phyloP scores from a whole-genome alignment of 345 rosid genomes.

The Populus deltoides region DNA sequence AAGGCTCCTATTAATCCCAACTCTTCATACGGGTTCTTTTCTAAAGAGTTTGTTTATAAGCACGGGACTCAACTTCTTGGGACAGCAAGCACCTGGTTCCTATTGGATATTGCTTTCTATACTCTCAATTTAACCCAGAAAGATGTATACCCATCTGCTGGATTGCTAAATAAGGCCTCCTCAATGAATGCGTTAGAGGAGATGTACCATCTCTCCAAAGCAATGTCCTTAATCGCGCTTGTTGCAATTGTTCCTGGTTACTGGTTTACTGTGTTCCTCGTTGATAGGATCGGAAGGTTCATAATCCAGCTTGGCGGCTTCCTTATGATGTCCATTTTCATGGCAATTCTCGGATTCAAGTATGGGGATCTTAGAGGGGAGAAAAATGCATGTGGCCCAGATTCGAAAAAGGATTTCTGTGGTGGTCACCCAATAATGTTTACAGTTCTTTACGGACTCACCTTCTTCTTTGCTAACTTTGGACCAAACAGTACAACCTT shows the following conservation, averaged over 20 bases:
- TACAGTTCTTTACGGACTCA: conserved; percentile 43
- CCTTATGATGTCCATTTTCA: conserved; percentile 57
- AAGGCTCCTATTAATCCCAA: not conserved
- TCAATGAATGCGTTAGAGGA: conserved; percentile 67
- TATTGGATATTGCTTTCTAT: conserved; percentile 70
- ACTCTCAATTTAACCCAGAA: conserved; percentile 63
- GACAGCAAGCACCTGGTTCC: conserved; percentile 66
- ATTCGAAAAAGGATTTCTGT: conserved; percentile 24
- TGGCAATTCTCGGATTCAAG: conserved; percentile 50
- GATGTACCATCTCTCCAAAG: conserved; percentile 44
- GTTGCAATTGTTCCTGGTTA: conserved; percentile 66
- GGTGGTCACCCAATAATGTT: conserved; percentile 31
- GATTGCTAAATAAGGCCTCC: conserved; percentile 42
- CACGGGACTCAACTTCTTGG: conserved; percentile 72
- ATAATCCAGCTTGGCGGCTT: conserved; percentile 62
- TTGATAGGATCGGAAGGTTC: conserved; percentile 62
- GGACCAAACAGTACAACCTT: conserved; percentile 22
- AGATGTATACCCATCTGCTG: conserved; percentile 57
- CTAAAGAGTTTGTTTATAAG: conserved; percentile 43
- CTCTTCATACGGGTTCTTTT: conserved; percentile 41
- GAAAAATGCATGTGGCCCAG: conserved; percentile 1
- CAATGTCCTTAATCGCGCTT: conserved; percentile 56
- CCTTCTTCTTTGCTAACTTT: conserved; percentile 47
- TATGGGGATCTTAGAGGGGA: conserved; percentile 37
- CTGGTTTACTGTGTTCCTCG: conserved; percentile 66